Base-by-base conservation (phyloP, 2,329 filamentous ascomycete genomes). In the Scedosporium dehoogii region DNA sequence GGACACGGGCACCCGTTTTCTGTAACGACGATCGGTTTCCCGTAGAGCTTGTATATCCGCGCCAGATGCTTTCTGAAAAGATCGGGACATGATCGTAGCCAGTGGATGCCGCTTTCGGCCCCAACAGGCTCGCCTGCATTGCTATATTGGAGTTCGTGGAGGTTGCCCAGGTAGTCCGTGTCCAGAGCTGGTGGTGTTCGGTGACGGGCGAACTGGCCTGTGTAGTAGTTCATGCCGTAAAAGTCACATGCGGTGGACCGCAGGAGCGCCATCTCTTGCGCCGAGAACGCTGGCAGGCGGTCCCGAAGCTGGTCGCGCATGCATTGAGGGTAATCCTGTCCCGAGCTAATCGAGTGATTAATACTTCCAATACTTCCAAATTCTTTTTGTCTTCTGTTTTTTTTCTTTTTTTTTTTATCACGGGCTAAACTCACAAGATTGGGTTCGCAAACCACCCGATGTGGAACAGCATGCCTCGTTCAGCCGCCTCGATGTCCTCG, bases 171-270 rank as follows among this genome's bases (percentile, higher is more conserved):
- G 57, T 71, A 71, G 64, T 76, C 74, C 1, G 69, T 70, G 4
- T 64, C 67, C 0, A 68, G 61, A 1, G 73, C 66, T 1, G 67
- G 66, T 4, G 44, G 61, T 3, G 66, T 53, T 2, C 67, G 64
- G 59, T 74, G 71, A 2, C 68, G 69, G 1, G 72, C 72, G 61
- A 70, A 76, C 61, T 74, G 72, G 0, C 72, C 71, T 0, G 74
- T 75, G 69, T 77, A 77, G 63, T 72, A 73, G 65, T 76, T 75
- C 73, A 76, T 76, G 53, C 74, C 74, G 63, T 75, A 76, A 60
- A 76, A 76, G 59, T 72, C 70, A 3, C 66, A 68, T 6, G 69
- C 67, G 0, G 69, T 67, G 3, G 66, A 65, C 0, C 63, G 58
- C 0, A 75, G 66, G 0, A 73, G 60, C 5, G 62, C 58, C 29